Conservation (phyloP, 2,329 filamentous ascomycete genomes). For the Xylaria sp. region DNA sequence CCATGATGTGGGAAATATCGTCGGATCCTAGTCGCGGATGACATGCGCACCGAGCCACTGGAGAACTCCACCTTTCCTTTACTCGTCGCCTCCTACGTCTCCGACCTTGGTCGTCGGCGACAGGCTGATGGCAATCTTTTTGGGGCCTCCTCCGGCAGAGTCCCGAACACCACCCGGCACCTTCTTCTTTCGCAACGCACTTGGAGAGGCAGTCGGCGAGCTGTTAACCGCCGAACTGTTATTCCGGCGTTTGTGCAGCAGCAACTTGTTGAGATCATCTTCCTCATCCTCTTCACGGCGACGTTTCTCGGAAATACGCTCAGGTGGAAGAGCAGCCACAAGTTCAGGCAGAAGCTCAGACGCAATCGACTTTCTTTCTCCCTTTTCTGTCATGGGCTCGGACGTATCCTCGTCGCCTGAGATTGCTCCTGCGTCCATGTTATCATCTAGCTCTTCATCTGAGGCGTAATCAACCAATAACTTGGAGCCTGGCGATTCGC, state of each 20-base stretch:
- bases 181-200: conserved; percentile 42
- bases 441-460: conserved; percentile 74
- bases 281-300: conserved; percentile 90
- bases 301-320: conserved; percentile 81
- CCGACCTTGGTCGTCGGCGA: conserved; percentile 40
- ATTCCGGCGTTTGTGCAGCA: conserved; percentile 58
- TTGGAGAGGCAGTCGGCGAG: conserved; percentile 31
- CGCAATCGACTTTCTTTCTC: conserved; percentile 33
- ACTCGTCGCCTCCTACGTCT: conserved; percentile 14
- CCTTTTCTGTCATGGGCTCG: conserved; percentile 32
- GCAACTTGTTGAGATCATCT: conserved; percentile 81
- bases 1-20: conserved; percentile 21
- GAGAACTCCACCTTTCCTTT: conserved; percentile 14
- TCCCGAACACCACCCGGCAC: conserved; percentile 39
- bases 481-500: conserved; percentile 57
- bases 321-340: conserved; percentile 56
- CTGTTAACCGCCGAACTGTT: conserved; percentile 47
- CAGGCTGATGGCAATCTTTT: conserved; percentile 56
- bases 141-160: conserved; percentile 38
- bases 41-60: conserved; percentile 14
- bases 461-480: conserved; percentile 89
- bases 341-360: conserved; percentile 62
- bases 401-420: conserved; percentile 28
- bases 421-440: conserved; percentile 46
- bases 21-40: conserved; percentile 20